Percentiles rank a stretch among this genome's conserved stretches.
Evolutionary conservation across 139 green algal genomes (phyloP).

Genomic region (Micractinium sp.): DNA sequence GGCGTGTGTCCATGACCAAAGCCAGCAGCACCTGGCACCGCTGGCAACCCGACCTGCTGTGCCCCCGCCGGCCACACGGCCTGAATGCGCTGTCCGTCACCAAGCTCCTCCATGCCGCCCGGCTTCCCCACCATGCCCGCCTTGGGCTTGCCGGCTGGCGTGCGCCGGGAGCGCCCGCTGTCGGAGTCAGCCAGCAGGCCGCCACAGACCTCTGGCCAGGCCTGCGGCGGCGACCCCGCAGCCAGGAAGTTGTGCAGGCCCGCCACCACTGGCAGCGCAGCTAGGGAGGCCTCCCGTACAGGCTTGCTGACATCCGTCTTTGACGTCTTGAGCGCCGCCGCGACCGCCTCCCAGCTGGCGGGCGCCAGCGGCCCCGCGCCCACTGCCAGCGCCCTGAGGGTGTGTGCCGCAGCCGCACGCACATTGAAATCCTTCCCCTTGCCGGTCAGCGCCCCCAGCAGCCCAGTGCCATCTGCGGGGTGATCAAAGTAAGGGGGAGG

Average conservation of each 20-base stretch:
- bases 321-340: background rate
- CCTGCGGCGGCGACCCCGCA: too few species aligned
- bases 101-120: background rate
- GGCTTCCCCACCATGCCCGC: background rate
- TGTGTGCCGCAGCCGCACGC: background rate
- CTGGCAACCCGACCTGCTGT: background rate
- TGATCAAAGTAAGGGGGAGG: background rate
- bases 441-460: conserved; percentile 17
- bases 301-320: conserved; percentile 26
- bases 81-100: background rate
- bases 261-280: conserved; percentile 7
- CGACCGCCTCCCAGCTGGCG: background rate
- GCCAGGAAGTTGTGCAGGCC: conserved; percentile 7
- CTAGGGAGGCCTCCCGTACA: background rate
- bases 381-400: conserved; percentile 20
- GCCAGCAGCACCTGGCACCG: background rate
- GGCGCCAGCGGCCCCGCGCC: background rate
- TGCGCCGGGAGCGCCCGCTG: background rate
- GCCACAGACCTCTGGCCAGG: background rate
- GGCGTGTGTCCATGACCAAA: background rate
- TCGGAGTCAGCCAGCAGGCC: background rate
- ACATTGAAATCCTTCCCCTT: conserved; percentile 21
- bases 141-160: background rate
- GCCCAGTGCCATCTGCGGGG: background rate
- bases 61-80: background rate